Base-by-base conservation (phyloP, 78 protist genomes). In the Tieghemostelium lacteum region DNA sequence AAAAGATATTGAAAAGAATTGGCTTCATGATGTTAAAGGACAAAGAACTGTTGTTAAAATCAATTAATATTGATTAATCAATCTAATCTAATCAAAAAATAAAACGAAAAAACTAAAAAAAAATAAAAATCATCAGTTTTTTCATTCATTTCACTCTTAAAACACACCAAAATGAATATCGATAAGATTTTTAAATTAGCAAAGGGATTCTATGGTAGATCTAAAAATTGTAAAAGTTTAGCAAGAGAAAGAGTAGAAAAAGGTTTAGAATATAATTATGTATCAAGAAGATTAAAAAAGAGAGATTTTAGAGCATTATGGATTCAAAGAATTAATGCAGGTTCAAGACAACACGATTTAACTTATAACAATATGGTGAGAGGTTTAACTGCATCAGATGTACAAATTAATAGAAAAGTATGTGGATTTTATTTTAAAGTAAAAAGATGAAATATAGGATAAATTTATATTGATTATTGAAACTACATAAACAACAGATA, bases 241-340 rank as follows among this genome's bases (percentile, higher is more conserved):
- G 93, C 93, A 42, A 60, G 83, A 42, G 86, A 71, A 58, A 60
- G 93, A 52, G 93, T 87, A 12, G 80, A 87, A 40, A 66, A 87
- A 45, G 73, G 85, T 49, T 36, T 87, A 29, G 76, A 71, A 60
- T 71, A 87, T 55, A 75, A 87, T 60, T 87, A 87, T 45, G 76
- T 67, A n/a, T 67, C 83, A 42, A 37, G 93, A 33, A 58, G 70
- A 40, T 54, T 66, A 29, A 34, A 55, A 20, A 87, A 87, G 50
- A 73, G 93, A 73, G 93, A 87, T 52, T 54, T 61, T 45, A 45
- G 93, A 49, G 16, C 57, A 49, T 28, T 64, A 22, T 87, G 85
- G 85, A 71, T 87, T 64, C 86, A 87, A 69, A 73, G 76, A 58
- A 73, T 87, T 10, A 87, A 87, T 74, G 93, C 93, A 22, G 93